phyloP scores from a whole-genome alignment of 108 stramenopile genomes.

The Epithemia pelagica region DNA sequence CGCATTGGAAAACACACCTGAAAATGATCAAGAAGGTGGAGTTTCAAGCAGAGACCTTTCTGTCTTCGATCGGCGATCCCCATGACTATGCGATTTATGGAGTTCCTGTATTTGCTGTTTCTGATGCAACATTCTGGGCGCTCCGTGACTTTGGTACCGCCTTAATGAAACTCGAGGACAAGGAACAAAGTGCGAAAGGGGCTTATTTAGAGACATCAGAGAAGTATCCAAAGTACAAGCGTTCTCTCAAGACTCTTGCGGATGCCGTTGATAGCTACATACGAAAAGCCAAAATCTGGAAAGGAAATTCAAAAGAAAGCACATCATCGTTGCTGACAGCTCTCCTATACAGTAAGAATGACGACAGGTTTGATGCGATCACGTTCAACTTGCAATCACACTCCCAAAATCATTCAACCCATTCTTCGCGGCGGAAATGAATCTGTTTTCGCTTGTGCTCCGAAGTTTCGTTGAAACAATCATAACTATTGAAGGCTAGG shows the following conservation, averaged over 20 bases:
- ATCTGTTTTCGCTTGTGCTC: too few species aligned
- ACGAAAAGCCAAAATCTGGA: constrained; percentile 33
- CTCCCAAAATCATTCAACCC: background rate
- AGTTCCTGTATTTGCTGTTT: constrained; percentile 39
- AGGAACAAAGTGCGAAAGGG: constrained; percentile 16
- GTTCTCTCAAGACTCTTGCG: constrained; percentile 39
- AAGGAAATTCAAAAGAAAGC: background rate
- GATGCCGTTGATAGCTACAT: constrained; percentile 39
- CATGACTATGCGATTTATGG: background rate
- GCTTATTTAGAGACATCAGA: constrained; percentile 17
- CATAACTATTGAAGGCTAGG: too few species aligned
- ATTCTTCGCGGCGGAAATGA: background rate
- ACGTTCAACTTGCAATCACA: constrained; percentile 13
- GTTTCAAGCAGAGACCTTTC: constrained; percentile 28
- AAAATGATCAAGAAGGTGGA: constrained; percentile 30
- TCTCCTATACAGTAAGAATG: constrained; percentile 39
- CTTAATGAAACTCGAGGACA: constrained; percentile 25
- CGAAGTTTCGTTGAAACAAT: too few species aligned
- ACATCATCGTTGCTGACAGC: constrained; percentile 9
- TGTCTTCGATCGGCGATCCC: constrained; percentile 1
- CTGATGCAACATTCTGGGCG: constrained; percentile 38
- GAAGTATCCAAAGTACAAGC: constrained; percentile 35
- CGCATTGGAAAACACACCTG: constrained; percentile 28
- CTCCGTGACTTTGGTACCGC: constrained; percentile 44
- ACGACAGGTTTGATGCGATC: constrained; percentile 57